These are phyloP conservation scores for Intubia oerlemansii DNA, from an alignment of 2,329 filamentous ascomycete species.

Conservation along the genomic window DNA sequence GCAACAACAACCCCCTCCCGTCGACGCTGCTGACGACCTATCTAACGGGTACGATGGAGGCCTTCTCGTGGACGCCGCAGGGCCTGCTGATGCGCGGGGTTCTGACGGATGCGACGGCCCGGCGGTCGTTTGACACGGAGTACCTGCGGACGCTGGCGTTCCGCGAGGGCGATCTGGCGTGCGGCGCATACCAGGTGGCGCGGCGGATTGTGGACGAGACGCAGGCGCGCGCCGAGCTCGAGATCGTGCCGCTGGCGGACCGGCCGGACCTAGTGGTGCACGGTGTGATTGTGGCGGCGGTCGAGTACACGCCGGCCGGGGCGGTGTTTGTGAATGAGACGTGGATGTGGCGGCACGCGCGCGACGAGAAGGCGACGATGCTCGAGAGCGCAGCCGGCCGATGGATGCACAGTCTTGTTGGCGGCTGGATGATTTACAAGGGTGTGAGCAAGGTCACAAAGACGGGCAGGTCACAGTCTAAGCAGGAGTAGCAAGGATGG, in stretches of 20 bases:
- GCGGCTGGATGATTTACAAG: slow-evolving; percentile 5
- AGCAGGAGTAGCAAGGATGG: too few relatives aligned
- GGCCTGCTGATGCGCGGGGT: slow-evolving; percentile 11
- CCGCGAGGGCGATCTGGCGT: slow-evolving; percentile 11
- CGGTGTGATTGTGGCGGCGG: slow-evolving; percentile 10
- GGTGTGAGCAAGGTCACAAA: slow-evolving; percentile 3
- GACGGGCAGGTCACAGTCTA: too few relatives aligned
- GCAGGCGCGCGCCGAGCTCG: slow-evolving; percentile 11
- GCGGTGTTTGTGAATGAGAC: slow-evolving; percentile 17
- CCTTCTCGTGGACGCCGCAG: slow-evolving; percentile 15
- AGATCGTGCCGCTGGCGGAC: slow-evolving; percentile 10
- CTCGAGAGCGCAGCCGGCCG: slow-evolving; percentile 12
- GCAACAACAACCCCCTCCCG: neutral
- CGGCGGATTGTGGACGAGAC: slow-evolving; percentile 8
- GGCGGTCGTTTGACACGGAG: slow-evolving; percentile 10
- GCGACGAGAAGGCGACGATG: slow-evolving; percentile 11
- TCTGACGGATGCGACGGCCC: slow-evolving; percentile 7
- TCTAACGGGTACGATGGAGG: slow-evolving; percentile 11
- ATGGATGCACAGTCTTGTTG: slow-evolving; percentile 12
- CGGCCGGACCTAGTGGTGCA: slow-evolving; percentile 10
- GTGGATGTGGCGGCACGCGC: slow-evolving; percentile 16
- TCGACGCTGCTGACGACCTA: slow-evolving; percentile 11
- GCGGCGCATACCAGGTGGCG: slow-evolving; percentile 13
- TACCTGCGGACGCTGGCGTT: slow-evolving; percentile 10
- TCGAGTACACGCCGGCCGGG: slow-evolving; percentile 5